Conservation (phyloP, 768 basidiomycete species). For the Hortiboletus flavorubellus region DNA sequence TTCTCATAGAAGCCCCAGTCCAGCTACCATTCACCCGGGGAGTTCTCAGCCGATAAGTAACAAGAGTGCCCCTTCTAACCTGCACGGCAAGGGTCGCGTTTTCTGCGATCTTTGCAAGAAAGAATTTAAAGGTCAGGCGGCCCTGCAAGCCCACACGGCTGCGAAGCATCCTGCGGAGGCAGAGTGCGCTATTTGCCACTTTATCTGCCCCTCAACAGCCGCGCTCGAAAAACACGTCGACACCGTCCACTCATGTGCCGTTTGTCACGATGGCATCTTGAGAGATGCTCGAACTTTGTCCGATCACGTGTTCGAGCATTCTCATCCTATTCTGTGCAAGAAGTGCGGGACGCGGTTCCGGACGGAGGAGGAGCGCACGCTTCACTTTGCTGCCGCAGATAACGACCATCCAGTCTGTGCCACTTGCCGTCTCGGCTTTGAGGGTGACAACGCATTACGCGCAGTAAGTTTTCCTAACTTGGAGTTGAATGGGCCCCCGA, state of each 20-base stretch:
- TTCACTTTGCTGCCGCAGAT: conserved; percentile 38
- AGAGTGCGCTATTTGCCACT: conserved; percentile 27
- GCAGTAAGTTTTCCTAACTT: conserved; percentile 25
- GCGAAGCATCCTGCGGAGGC: conserved; percentile 22
- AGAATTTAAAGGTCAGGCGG: conserved; percentile 16
- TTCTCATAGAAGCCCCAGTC: conserved; percentile 12
- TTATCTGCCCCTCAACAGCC: conserved; percentile 18
- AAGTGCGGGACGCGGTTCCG: conserved; percentile 30
- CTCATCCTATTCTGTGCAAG: conserved; percentile 27
- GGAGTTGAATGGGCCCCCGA: background rate
- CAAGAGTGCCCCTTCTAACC: conserved; percentile 3
- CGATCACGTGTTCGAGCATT: conserved; percentile 29
- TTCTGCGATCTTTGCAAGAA: conserved; percentile 25
- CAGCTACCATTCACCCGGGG: conserved; percentile 10
- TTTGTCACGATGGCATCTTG: conserved; percentile 31
- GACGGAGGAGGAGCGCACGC: conserved; percentile 35
- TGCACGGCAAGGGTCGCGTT: conserved; percentile 2
- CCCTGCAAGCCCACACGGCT: conserved; percentile 24
- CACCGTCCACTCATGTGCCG: conserved; percentile 21
- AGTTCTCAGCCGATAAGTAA: conserved; percentile 18
- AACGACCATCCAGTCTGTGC: conserved; percentile 37
- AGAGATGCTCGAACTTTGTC: conserved; percentile 24
- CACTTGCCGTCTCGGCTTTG: conserved; percentile 34
- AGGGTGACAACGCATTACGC: conserved; percentile 29
- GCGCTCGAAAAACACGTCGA: conserved; percentile 29